Evolutionary conservation across 441 rosid species (phyloP), one percentile per base, ranked within the genome.

Genomic region (Biscutella auriculata): DNA sequence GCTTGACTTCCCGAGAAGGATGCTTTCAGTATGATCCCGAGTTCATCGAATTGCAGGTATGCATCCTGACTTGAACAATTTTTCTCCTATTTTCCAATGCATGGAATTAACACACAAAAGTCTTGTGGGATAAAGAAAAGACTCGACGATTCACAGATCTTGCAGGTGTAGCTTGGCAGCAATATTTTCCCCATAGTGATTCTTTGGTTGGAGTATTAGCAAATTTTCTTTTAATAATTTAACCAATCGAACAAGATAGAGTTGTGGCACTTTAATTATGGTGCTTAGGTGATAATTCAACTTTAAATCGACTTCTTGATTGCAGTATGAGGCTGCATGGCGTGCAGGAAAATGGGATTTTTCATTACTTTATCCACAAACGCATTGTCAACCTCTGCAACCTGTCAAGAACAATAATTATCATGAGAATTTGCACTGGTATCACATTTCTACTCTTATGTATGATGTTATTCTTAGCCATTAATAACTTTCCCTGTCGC

Each of bases 291-390:
- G 43, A 36, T 45, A 23, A 67, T 35, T 57, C 37, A 49, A 39
- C 47, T 66, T 52, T 32, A 58, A 26, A 66, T 43, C 26, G 46
- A 40, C 45, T 68, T 59, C 49, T 47, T 53, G 26, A 53, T 53
- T 76, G 80, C 82, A 93, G 99, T 89, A 83, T 56, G 96, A 89
- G 74, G 95, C 99, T 76, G 97, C 99, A 60, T 93, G 99, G 97
- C 95, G 83, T 72, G 81, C 95, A 27, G 97, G 91, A 61, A 89
- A 89, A 60, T 93, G 99, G 97, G 99, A 93, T 78, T 93, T 89
- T 61, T 81, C 96, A 71, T 73, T 82, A 46, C 81, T 79, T 66
- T 71, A 50, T 71, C 60, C 70, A 33, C 82, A 69, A 73, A 73
- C 76, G 62, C 72, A 66, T 67, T 72, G 73, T 48, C 55, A 76